Evolutionary conservation across 2,329 filamentous ascomycete species (phyloP), one percentile per base, ranked within the genome.

Genomic region (Metarhizium robertsii): DNA sequence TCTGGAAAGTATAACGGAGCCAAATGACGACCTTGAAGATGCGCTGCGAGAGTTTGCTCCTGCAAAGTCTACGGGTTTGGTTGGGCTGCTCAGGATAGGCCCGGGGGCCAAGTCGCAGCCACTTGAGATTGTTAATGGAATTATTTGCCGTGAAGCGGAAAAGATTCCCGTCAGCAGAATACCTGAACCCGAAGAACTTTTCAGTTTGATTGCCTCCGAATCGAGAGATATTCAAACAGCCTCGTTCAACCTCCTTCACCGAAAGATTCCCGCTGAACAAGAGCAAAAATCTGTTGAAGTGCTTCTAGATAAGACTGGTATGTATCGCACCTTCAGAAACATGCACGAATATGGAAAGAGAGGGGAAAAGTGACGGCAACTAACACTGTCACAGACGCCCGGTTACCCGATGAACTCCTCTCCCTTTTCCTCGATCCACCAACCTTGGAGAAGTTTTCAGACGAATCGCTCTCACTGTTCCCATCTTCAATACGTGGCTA

Each of bases 11-110:
- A 70, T 92, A 0, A 76, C 83, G 18, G 87, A 92, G 18, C 79
- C 86, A 2, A 96, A 96, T 59, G 92, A 97, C 59, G 92, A 97
- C 66, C 77, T 96, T 1, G 73, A 84, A 14, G 92, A 96, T 64
- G 83, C 84, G 0, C 79, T 92, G 65, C 79, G 79, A 53, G 79
- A 85, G 13, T 78, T 79, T 10, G 75, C 80, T n/a, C 69, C 78
- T 18, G 68, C 71, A 0, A 79, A 86, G 42, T 80, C 81, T 2
- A 67, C 73, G 4, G 81, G 79, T 0, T 66, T 94, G 3, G 70
- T 92, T 16, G 73, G 78, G 8, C 73, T 92, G 1, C 79, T 95
- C 20, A 83, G 83, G 47, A 63, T 79, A 1, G 69, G 73, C 2
- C 69, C 78, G 13, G 69, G 68, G 1, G 65, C 67, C 4, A 66